Evolutionary conservation across 495 filamentous ascomycete genomes (phyloP), one percentile per base, ranked within the genome.

Genomic region (Aspergillus egyptiacus): DNA sequence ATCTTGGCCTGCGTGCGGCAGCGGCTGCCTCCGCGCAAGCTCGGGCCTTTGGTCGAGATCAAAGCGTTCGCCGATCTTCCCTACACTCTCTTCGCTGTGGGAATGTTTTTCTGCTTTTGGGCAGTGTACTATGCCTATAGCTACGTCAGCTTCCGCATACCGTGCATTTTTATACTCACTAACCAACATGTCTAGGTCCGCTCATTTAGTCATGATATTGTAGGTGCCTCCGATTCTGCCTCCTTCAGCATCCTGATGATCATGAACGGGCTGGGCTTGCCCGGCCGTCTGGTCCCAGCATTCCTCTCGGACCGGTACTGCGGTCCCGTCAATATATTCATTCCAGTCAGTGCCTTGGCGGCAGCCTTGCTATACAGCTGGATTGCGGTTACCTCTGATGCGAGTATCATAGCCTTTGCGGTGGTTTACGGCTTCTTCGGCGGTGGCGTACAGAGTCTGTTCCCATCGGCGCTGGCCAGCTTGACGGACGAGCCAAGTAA

Each of bases 261-360:
- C n/a, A n/a, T n/a, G n/a, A n/a, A n/a, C n/a, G n/a, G n/a, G n/a
- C n/a, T n/a, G n/a, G n/a, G n/a, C n/a, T n/a, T n/a, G n/a, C n/a
- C n/a, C n/a, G n/a, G n/a, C n/a, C n/a, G n/a, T n/a, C n/a, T n/a
- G n/a, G n/a, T n/a, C n/a, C n/a, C n/a, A n/a, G n/a, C n/a, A n/a
- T n/a, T n/a, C n/a, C n/a, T n/a, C n/a, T n/a, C n/a, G n/a, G n/a
- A n/a, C n/a, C n/a, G n/a, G n/a, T n/a, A n/a, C n/a, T n/a, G n/a
- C n/a, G 87, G 87, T 0, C 79, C 83, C 18, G 89, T 79, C 66
- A 91, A 91, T 61, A 67, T 79, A 7, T 83, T 87, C 72, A 73
- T 85, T n/a, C 39, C 80, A 32, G 83, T 82, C 57, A 72, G 76
- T 4, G 68, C 63, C 31, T 65, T 81, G 49, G 79, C 80, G 1